Percentiles rank a stretch among this genome's conserved stretches.
phyloP scores from a whole-genome alignment of 1,284 basidiomycete genomes.

The Erythrobasidium hasegawianum region DNA sequence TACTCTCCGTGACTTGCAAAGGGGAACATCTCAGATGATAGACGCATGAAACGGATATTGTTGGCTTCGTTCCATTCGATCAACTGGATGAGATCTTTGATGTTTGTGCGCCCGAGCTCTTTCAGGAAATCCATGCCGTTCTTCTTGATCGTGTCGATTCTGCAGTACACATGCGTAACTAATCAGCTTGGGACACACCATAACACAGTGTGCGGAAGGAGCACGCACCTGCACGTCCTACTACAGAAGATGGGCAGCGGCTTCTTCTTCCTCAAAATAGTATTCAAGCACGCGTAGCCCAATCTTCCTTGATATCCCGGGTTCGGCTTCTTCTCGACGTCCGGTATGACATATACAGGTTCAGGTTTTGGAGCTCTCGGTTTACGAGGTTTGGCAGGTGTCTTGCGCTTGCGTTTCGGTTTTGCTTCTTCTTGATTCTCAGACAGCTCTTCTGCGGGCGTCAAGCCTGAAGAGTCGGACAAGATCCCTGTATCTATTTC shows the following conservation, averaged over 20 bases:
- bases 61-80: slow-evolving; percentile 82
- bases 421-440: slow-evolving; percentile 27
- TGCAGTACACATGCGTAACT: too few relatives aligned
- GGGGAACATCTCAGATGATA: slow-evolving; percentile 87
- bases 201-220: too few relatives aligned
- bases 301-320: slow-evolving; percentile 55
- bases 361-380: slow-evolving; percentile 56
- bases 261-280: slow-evolving; percentile 66
- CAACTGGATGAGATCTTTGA: slow-evolving; percentile 63
- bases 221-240: slow-evolving; percentile 56
- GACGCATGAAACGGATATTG: slow-evolving; percentile 70
- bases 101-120: slow-evolving; percentile 70
- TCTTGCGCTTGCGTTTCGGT: slow-evolving; percentile 48
- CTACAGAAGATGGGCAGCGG: slow-evolving; percentile 70
- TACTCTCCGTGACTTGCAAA: slow-evolving; percentile 76
- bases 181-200: too few relatives aligned
- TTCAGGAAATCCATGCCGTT: slow-evolving; percentile 76
- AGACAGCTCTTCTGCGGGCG: slow-evolving; percentile 5
- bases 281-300: slow-evolving; percentile 71
- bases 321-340: slow-evolving; percentile 48
- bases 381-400: slow-evolving; percentile 52
- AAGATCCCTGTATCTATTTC: not conserved
- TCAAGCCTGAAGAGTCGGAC: not conserved
- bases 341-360: slow-evolving; percentile 64
- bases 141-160: slow-evolving; percentile 66